Base-by-base conservation (phyloP, 108 stramenopile species). In the Pseudonitzschia multistriata region DNA sequence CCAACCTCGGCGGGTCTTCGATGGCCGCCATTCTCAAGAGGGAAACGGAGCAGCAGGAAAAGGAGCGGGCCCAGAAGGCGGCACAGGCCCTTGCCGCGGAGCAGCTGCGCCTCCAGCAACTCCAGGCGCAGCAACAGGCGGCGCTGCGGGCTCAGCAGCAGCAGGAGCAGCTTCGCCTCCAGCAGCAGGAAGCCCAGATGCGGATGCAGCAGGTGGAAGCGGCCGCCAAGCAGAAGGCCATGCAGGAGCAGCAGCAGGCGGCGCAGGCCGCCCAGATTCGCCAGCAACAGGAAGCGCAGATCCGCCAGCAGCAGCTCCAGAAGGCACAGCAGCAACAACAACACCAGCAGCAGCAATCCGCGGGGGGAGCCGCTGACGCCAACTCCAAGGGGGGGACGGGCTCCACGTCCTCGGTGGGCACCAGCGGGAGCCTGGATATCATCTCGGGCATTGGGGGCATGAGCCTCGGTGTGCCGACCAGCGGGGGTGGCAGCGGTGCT, bases 1-100 rank as follows among this genome's bases (percentile, higher is more conserved):
- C n/a, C n/a, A n/a, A n/a, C n/a, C n/a, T 77, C 1, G 72, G 75
- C 13, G 90, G 91, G 29, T 79, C 88, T 7, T 85, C 82, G 48
- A 96, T 96, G 94, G 94, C 94, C 19, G 91, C 91, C 13, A 88
- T 96, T 57, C 81, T 96, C 27, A 91, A 91, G 73, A 81, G 94
- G 47, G 94, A 94, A 66, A 83, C 84, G 25, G 94, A 96, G 56
- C 87, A 91, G 60, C 84, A 92, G 73, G 88, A 89, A 61, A 90
- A 88, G 80, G 90, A 90, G 71, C 79, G 83, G 61, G 79, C 76
- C 66, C 72, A 81, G 40, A 83, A 85, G 83, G 87, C 81, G 62
- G 77, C 55, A 59, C 24, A 53, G 22, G n/a, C 5, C 0, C 22
- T 33, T 31, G 34, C 34, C 17, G 31, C 57, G 57, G 57, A 59